Base-by-base conservation (phyloP, 306 rosid species). In the Pueraria montana region DNA sequence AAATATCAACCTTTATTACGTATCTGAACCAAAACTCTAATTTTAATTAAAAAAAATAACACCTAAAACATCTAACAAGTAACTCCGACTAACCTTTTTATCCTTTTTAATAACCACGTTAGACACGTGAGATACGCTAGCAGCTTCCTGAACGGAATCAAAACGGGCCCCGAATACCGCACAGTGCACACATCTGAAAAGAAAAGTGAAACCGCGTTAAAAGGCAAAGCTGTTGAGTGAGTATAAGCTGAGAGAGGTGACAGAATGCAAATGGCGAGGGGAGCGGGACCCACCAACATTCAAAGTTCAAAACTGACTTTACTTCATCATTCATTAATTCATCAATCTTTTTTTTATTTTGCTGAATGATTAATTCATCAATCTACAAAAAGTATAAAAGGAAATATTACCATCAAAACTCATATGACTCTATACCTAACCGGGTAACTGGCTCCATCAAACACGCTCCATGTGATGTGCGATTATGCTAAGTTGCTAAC, bases 161-260 rank as follows among this genome's bases (percentile, higher is more conserved):
- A 30, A 30, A 46, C 1, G n/a, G 32, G 49, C 7, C 45, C 18
- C 27, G 49, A 11, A 16, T 17, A 30, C 34, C 34, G 4, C 34
- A n/a, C n/a, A n/a, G n/a, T n/a, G 34, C 34, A 11, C 62, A 16
- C 16, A n/a, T 8, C 45, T 8, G 34, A 13, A 46, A 64, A 48
- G 38, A 48, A 68, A 79, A 53, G 68, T 26, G 46, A 79, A 80
- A 70, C 72, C 84, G 84, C 84, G 78, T 80, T 42, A 13, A 80
- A 27, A 80, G 83, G 48, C 17, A 58, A 70, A 69, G 34, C 12
- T 42, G 59, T 2, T 34, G 76, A 20, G 27, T 14, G 38, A 40
- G 68, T 2, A 12, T 34, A 34, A 34, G 8, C 16, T 18, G 20
- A 74, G 12, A 23, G 2, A 43, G 17, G 23, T n/a, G n/a, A n/a